Evolutionary conservation across 2,329 filamentous ascomycete species (phyloP).

Genomic region (Leptographium procerum): DNA sequence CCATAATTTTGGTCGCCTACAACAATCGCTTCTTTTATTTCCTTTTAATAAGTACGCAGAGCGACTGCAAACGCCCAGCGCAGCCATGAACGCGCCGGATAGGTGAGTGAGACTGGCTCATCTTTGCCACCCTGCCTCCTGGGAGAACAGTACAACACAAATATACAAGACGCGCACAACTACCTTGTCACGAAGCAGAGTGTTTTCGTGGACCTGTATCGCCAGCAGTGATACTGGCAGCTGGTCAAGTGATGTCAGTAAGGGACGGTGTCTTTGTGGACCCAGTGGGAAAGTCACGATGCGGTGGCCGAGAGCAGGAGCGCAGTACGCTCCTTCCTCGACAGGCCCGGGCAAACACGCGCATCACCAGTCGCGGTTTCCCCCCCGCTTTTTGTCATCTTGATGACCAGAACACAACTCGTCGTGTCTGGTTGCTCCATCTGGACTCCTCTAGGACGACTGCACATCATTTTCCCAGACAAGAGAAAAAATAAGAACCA

Average conservation of each 20-base stretch:
- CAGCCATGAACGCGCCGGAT: constrained; percentile 45
- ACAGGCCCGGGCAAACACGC: background rate
- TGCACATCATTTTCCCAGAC: background rate
- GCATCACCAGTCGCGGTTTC: background rate
- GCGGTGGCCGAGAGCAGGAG: background rate
- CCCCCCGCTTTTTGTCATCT: background rate
- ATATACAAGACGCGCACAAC: background rate
- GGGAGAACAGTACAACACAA: background rate
- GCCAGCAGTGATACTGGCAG: background rate
- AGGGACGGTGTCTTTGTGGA: background rate
- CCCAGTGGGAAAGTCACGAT: background rate
- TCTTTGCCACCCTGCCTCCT: background rate
- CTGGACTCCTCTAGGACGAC: background rate
- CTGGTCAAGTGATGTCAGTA: background rate
- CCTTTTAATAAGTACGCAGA: background rate
- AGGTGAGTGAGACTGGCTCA: constrained; percentile 27
- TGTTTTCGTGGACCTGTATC: background rate
- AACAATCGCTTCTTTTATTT: background rate
- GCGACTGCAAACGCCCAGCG: background rate
- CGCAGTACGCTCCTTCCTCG: background rate
- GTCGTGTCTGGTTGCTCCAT: background rate
- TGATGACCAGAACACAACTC: background rate
- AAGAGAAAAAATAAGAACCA: background rate
- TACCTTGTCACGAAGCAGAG: background rate
- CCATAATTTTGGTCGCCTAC: background rate